These are phyloP conservation scores for Pythium dissotocum DNA, from an alignment of 352 stramenopile species.

Conservation along the genomic window DNA sequence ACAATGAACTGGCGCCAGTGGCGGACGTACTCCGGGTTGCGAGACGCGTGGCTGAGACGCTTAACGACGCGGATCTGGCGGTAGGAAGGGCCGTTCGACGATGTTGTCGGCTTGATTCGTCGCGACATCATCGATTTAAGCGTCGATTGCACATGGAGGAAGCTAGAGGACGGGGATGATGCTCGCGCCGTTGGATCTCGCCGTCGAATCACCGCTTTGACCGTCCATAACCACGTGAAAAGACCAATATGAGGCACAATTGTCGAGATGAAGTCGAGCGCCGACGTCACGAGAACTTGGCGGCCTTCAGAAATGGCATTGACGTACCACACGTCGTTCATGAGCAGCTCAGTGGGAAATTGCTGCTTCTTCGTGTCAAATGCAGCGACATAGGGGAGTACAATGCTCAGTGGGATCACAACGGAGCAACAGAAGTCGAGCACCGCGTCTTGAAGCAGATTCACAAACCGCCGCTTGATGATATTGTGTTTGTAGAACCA, in stretches of 20 bases:
- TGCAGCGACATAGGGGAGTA: slow-evolving; percentile 6
- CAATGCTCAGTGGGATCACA: slow-evolving; percentile 24
- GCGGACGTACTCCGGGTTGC: not conserved
- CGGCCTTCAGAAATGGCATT: slow-evolving; percentile 14
- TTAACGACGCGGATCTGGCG: not conserved
- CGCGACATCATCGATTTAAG: too few species aligned
- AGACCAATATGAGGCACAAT: slow-evolving; percentile 18
- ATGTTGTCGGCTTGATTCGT: too few species aligned
- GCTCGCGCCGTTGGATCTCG: not conserved
- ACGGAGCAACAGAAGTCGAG: slow-evolving; percentile 30
- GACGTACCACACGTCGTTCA: slow-evolving; percentile 25
- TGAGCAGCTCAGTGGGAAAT: slow-evolving; percentile 1
- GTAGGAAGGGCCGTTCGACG: too few species aligned
- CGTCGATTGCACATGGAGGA: not conserved
- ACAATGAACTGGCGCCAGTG: not conserved
- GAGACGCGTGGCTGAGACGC: not conserved
- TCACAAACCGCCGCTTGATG: slow-evolving; percentile 13
- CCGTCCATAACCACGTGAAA: slow-evolving; percentile 10
- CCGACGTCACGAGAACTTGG: slow-evolving; percentile 25
- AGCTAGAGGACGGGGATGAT: too few species aligned
- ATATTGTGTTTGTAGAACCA: not conserved
- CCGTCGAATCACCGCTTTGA: slow-evolving; percentile 16
- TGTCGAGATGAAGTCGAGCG: slow-evolving; percentile 16
- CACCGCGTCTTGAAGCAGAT: slow-evolving; percentile 13
- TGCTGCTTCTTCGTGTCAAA: not conserved